Evolutionary conservation across 1,139 yeast species (phyloP).

Genomic region (Blastobotrys serpentis): DNA sequence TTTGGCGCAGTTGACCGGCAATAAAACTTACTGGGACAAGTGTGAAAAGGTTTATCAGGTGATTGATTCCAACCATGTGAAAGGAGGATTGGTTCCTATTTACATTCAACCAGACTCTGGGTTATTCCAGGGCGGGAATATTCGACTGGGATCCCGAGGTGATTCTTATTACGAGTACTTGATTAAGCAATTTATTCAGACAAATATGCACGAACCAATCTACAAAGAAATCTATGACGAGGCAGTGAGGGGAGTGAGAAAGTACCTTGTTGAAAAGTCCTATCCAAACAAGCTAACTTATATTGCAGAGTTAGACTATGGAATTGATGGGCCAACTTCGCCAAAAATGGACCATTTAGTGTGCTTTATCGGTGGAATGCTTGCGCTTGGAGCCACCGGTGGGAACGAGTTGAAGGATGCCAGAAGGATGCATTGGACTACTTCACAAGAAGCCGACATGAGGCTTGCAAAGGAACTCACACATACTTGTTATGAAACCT

Average conservation of each 20-base stretch:
- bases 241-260: conserved; percentile 70
- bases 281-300: conserved; percentile 62
- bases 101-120: conserved; percentile 76
- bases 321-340: conserved; percentile 58
- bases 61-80: conserved; percentile 44
- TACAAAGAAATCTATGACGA: conserved; percentile 76
- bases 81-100: conserved; percentile 80
- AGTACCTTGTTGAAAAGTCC: conserved; percentile 60
- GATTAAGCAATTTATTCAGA: conserved; percentile 81
- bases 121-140: conserved; percentile 57
- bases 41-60: conserved; percentile 51
- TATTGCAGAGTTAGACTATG: conserved; percentile 76
- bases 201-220: conserved; percentile 58
- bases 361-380: conserved; percentile 87
- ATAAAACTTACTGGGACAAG: conserved; percentile 70
- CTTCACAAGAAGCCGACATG: conserved; percentile 55
- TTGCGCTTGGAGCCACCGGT: conserved; percentile 86
- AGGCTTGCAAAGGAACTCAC: conserved; percentile 73
- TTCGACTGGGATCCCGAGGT: conserved; percentile 86
- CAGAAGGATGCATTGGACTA: conserved; percentile 47
- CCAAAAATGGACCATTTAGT: conserved; percentile 92
- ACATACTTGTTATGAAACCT: conserved; percentile 80
- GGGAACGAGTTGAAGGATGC: conserved; percentile 62
- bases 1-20: conserved; percentile 77
- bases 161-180: conserved; percentile 92